phyloP scores from a whole-genome alignment of 1,139 yeast species.

The Hyphopichia wangnamkhiaoensis region DNA sequence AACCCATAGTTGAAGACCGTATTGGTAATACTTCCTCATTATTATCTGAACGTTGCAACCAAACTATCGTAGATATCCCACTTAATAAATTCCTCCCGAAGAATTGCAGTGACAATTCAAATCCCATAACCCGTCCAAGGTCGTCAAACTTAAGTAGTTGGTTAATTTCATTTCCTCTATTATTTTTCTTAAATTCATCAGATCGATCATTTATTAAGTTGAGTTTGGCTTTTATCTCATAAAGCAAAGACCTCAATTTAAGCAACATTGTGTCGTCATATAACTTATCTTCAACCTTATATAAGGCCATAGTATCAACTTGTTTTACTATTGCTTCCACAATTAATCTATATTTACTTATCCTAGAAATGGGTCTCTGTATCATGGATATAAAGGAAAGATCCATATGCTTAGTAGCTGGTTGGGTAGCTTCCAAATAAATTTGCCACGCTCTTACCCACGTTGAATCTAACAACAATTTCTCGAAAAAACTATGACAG shows the following conservation, averaged over 20 bases:
- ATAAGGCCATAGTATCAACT: conserved; percentile 11
- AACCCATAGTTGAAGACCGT: conserved; percentile 28
- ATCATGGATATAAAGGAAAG: conserved; percentile 51
- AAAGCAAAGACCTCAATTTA: conserved; percentile 4
- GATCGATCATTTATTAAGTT: conserved; percentile 27
- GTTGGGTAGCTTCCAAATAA: conserved; percentile 47
- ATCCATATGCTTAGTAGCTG: conserved; percentile 33
- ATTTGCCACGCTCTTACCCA: conserved; percentile 36
- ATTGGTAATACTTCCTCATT: conserved; percentile 17
- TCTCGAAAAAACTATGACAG: conserved; percentile 16
- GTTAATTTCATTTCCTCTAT: conserved; percentile 10
- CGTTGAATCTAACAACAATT: conserved; percentile 9
- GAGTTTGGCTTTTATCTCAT: conserved; percentile 23
- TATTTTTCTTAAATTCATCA: conserved; percentile 13
- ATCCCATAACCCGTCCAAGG: conserved; percentile 8
- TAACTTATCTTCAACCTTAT: conserved; percentile 4
- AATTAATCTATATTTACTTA: conserved; percentile 52
- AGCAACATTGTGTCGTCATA: background rate
- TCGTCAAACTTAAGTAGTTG: conserved; percentile 14
- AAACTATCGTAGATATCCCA: conserved; percentile 42
- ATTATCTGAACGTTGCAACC: conserved; percentile 22
- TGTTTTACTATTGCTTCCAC: conserved; percentile 38
- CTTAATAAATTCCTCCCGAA: conserved; percentile 42
- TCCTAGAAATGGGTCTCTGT: conserved; percentile 55
- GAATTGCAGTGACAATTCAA: conserved; percentile 28